Evolutionary conservation across 2,329 filamentous ascomycete species (phyloP), one percentile per base, ranked within the genome.

Genomic region (Furcasterigmium furcatum): DNA sequence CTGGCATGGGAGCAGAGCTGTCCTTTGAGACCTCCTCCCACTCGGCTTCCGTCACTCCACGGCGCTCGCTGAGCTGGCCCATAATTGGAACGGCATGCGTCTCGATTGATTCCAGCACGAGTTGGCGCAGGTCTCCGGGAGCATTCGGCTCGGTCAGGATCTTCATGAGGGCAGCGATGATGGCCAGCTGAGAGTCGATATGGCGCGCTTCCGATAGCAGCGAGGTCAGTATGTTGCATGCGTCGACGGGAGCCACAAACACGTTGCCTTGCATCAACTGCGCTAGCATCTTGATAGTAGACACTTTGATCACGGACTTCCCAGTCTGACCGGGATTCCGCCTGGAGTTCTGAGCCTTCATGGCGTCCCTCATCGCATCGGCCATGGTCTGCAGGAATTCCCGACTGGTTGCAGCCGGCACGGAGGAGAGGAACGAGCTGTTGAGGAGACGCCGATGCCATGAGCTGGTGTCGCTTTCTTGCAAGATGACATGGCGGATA

Each of bases 251-350:
- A 20, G 56, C 51, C 6, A 67, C 46, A 13, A 61, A 61, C 2
- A 52, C 46, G 5, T 54, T 60, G 4, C 55, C 51, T 12, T 60
- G 52, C 2, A 68, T 50, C 2, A 67, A 41, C 30, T 64, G 59
- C 1, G 61, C 59, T 14, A 68, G 52, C 58, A 68, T 64, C 42
- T 68, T 66, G 41, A 68, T 53, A 0, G 64, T 68, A 1, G 59
- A 62, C 5, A 68, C 54, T 44, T 65, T 67, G 41, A 68, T 3
- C 58, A 53, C 3, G 35, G 29, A 18, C 51, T 16, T 4, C 50
- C 43, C 2, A 27, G 42, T 6, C 14, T 9, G 24, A 25, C n/a
- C 13, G 34, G 30, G 14, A 34, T 22, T 27, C 46, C 45, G 34
- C 40, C 39, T n/a, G 9, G 25, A 30, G 19, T 55, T 58, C 39